phyloP scores from a whole-genome alignment of 345 rosid genomes.

The Eucalyptus caleyi region DNA sequence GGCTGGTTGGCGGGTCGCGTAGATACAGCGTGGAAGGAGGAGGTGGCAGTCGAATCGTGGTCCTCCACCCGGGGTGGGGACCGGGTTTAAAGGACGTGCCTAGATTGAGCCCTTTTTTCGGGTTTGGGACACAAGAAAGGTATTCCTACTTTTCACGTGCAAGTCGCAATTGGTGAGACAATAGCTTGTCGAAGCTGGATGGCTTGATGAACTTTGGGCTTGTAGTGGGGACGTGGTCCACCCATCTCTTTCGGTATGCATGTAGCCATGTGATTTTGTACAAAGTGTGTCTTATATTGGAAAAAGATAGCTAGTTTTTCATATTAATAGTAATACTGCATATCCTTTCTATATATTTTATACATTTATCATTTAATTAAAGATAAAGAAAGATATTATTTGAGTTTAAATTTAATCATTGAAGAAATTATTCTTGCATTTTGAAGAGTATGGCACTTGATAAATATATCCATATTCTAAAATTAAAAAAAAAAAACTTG shows the following conservation, averaged over 20 bases:
- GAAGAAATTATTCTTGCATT: neutral
- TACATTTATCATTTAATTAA: neutral
- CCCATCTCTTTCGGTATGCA: neutral
- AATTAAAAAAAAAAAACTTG: neutral
- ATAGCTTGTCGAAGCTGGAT: neutral
- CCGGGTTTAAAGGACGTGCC: neutral
- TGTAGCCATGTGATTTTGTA: neutral
- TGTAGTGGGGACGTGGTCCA: neutral
- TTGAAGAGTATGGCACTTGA: neutral
- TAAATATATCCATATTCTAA: neutral
- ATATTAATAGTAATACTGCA: neutral
- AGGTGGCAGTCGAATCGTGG: neutral
- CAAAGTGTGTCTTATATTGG: neutral
- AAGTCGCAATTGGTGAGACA: neutral
- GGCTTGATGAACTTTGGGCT: neutral
- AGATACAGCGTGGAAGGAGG: neutral
- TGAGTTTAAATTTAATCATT: neutral
- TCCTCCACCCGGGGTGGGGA: neutral
- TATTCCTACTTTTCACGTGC: neutral
- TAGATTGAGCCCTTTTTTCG: neutral
- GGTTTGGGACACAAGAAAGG: neutral
- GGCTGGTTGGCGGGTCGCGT: neutral
- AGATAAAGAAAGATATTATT: neutral
- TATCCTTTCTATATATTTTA: neutral
- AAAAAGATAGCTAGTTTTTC: neutral